Evolutionary conservation across 768 basidiomycete genomes (phyloP).

Genomic region (Austroboletus eburneus): DNA sequence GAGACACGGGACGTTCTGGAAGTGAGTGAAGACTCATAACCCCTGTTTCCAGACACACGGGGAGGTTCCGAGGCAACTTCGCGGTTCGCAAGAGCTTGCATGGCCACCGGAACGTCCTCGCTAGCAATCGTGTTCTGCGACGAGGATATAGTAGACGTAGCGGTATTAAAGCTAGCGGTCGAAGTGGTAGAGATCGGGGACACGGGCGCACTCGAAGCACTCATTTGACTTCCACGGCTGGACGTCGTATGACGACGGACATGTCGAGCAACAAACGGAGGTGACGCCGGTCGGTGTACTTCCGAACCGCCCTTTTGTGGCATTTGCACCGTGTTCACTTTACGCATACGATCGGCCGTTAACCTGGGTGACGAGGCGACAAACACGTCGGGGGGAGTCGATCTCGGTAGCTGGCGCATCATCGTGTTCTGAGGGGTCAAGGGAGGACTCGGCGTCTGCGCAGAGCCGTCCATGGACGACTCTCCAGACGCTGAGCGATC

Average conservation of each 20-base stretch:
- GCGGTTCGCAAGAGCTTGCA: conserved; percentile 13
- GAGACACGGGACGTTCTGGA: conserved; percentile 23
- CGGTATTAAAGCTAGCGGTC: conserved; percentile 21
- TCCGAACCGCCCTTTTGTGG: conserved; percentile 15
- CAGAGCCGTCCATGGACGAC: conserved; percentile 22
- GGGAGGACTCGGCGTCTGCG: conserved; percentile 19
- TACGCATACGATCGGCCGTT: conserved; percentile 17
- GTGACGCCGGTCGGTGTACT: conserved; percentile 27
- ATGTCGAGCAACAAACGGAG: conserved; percentile 31
- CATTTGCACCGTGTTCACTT: conserved; percentile 23
- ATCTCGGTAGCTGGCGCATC: conserved; percentile 15
- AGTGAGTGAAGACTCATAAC: conserved; percentile 5
- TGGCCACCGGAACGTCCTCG: conserved; percentile 18
- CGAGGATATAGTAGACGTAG: conserved; percentile 14
- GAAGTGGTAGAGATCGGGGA: conserved; percentile 29
- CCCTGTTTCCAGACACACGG: conserved; percentile 11
- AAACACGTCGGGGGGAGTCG: conserved; percentile 12
- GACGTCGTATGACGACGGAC: conserved; percentile 33
- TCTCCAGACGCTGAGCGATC: conserved; percentile 27
- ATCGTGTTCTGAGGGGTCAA: conserved; percentile 16
- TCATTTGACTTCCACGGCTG: conserved; percentile 27
- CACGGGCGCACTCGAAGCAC: conserved; percentile 30
- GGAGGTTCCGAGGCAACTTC: conserved; percentile 25
- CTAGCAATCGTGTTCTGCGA: conserved; percentile 13
- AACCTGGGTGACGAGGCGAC: conserved; percentile 8